Evolutionary conservation across 2,329 filamentous ascomycete species (phyloP), one percentile per base, ranked within the genome.

Genomic region (Lasiodiplodia sp.): DNA sequence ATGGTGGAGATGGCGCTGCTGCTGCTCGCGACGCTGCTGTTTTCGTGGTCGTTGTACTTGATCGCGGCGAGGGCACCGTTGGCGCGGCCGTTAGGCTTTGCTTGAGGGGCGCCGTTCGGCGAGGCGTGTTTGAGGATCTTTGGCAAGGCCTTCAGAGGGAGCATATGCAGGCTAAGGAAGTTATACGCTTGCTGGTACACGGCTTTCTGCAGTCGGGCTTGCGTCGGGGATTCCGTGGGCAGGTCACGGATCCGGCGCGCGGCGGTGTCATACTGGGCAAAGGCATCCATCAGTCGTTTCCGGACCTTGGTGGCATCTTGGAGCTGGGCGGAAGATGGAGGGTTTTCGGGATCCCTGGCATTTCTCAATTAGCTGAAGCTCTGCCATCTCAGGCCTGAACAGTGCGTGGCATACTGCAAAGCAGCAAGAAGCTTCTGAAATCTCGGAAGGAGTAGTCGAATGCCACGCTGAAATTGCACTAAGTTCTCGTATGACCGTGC

Each of bases 161-260:
- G 86, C 92, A 97, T 96, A 75, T 97, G 93, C 4, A 93, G 86
- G 75, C 97, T 94, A 4, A 97, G 82, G 74, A 97, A 97, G 60
- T 87, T 87, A 65, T 91, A 93, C 1, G 94, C 92, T 72, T 94
- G 91, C 47, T 91, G 87, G 74, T 97, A 94, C 14, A 97, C 90
- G 3, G 92, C 90, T 75, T 90, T 91, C 74, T 97, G 94, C 4
- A 97, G 83, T 56, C 87, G 87, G 68, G 88, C 82, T 76, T 97
- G 94, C 0, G 92, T 89, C 0, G 88, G 85, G 60, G 88, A 94
- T 4, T 89, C 83, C 0, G 92, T 92, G 18, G 90, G 90, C 58
- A 97, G 82, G 74, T 96, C 92, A 37, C 94, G 89, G 68, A 97
- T 88, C 3, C 94, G 88, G 71, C 91, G 90, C 3, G 94, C 93